Percentiles rank a stretch among this genome's conserved stretches.
Conservation (phyloP, 2,329 filamentous ascomycete species). For the Epichloe scottii region DNA sequence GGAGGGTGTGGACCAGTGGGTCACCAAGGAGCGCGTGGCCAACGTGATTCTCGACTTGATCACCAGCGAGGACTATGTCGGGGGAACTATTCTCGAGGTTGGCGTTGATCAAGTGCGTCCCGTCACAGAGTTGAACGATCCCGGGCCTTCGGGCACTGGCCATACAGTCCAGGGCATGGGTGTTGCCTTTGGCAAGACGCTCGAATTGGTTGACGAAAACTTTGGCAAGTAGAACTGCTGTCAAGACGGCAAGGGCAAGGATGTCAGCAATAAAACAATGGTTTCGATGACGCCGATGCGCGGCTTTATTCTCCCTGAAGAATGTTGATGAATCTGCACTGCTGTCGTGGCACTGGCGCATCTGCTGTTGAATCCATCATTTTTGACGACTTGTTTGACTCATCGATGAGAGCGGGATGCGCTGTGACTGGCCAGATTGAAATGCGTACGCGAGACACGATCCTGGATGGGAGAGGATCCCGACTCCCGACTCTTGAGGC, state of each 20-base stretch:
- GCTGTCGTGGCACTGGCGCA: conserved; percentile 2
- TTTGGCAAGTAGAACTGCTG: conserved; percentile 1
- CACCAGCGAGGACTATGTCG: conserved; percentile 16
- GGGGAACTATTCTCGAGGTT: conserved; percentile 9
- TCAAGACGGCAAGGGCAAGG: too few species aligned
- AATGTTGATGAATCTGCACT: too few species aligned
- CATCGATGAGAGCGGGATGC: too few species aligned
- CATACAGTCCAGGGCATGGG: background rate
- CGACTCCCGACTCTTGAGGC: too few species aligned
- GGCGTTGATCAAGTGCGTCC: conserved; percentile 3
- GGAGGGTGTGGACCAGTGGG: conserved; percentile 17
- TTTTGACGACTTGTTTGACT: too few species aligned
- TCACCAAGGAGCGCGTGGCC: conserved; percentile 23
- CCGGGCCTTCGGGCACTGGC: conserved; percentile 3
- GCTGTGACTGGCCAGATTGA: too few species aligned
- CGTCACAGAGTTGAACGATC: conserved; percentile 5
- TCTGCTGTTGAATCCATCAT: conserved; percentile 5
- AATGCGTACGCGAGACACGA: too few species aligned
- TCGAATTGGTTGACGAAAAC: background rate
- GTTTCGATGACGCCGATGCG: too few species aligned
- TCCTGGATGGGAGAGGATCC: too few species aligned
- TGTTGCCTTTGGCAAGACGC: background rate
- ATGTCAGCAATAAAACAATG: too few species aligned
- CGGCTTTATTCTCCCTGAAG: too few species aligned
- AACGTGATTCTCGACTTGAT: conserved; percentile 22